These are phyloP conservation scores for Paratinospora sagittata DNA, from an alignment of 164 flowering plant genomes.

Conservation along the genomic window DNA sequence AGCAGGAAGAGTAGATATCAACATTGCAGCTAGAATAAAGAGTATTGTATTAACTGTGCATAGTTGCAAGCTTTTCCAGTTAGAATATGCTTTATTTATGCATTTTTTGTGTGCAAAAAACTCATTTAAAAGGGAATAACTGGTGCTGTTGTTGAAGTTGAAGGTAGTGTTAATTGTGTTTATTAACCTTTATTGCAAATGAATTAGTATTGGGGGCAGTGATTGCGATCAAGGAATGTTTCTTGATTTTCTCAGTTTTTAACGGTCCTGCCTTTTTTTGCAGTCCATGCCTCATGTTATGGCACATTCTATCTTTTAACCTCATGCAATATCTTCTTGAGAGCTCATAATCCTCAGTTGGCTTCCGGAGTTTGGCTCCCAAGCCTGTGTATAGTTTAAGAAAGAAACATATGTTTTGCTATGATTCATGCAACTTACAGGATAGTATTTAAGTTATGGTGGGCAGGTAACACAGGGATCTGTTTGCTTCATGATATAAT, in stretches of 20 bases:
- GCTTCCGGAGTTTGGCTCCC: background rate
- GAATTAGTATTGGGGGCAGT: background rate
- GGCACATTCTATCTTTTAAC: background rate
- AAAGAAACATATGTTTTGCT: background rate
- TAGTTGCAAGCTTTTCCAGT: constrained; percentile 8
- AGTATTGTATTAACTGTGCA: constrained; percentile 5
- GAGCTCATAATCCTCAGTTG: background rate
- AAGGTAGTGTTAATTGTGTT: background rate
- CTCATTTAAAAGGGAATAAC: background rate
- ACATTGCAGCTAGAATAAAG: background rate
- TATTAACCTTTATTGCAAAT: background rate
- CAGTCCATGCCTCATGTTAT: background rate
- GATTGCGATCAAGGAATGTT: constrained; percentile 4
- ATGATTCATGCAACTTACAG: background rate
- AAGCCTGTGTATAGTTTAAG: background rate
- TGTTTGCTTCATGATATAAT: background rate
- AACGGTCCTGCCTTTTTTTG: background rate
- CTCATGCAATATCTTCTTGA: background rate
- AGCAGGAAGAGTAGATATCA: constrained; percentile 6
- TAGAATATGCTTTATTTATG: background rate
- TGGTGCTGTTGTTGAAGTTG: background rate
- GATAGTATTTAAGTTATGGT: background rate
- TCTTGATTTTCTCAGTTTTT: background rate
- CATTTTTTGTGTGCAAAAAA: constrained; percentile 1
- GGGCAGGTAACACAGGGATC: background rate